A percentile compares a stretch with the other conserved stretches of the same genome.
Evolutionary conservation across 352 stramenopile genomes (phyloP).

Genomic region (Phytopythium oedochilum): DNA sequence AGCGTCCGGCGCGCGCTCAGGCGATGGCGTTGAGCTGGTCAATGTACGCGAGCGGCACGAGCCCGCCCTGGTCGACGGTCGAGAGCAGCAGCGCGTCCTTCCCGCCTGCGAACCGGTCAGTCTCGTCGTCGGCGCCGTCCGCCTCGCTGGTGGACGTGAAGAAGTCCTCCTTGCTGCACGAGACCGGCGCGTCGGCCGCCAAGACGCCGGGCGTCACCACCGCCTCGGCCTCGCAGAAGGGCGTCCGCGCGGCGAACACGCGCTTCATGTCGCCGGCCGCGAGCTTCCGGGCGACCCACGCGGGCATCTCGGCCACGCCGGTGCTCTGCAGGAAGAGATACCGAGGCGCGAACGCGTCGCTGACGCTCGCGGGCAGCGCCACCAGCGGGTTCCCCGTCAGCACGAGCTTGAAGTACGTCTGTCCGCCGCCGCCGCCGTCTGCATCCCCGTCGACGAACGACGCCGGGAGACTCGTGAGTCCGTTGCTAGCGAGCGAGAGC

Average conservation of each 20-base stretch:
- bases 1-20: too few species aligned
- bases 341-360: background rate
- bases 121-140: background rate
- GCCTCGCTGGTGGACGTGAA: background rate
- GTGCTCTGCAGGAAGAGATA: background rate
- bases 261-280: background rate
- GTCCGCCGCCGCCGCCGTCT: background rate
- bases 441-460: background rate
- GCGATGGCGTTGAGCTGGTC: conserved; percentile 1
- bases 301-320: background rate
- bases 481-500: conserved; percentile 1
- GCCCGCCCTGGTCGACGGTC: background rate
- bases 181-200: background rate
- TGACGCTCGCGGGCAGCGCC: background rate
- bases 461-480: background rate
- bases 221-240: background rate
- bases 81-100: background rate
- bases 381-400: background rate
- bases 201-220: background rate
- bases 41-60: conserved; percentile 2
- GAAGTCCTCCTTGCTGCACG: background rate
- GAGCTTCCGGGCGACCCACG: background rate
- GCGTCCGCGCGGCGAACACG: background rate
- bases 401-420: background rate
- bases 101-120: too few species aligned